Base-by-base conservation (phyloP, 306 rosid species). In the Ziziphus jujuba region DNA sequence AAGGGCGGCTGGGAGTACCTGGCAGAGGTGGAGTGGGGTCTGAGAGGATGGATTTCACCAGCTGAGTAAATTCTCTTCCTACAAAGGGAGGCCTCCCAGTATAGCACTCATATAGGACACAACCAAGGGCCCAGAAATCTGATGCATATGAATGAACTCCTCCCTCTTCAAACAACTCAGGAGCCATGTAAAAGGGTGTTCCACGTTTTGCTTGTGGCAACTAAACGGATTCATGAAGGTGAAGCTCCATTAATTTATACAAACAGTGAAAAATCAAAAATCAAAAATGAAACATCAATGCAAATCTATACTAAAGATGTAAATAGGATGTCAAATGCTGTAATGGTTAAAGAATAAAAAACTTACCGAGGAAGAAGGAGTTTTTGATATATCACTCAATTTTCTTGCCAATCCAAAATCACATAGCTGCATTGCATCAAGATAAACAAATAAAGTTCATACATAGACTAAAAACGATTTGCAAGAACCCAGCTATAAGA, bases 181-280 rank as follows among this genome's bases (percentile, higher is more conserved):
- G 99, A 79, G 99, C 99, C 99, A 93, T 93, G 77, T 93, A 93
- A 74, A 79, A 88, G 43, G 99, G 99, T 19, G 99, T 90, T 82
- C 99, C 99, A 28, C 97, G 97, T 77, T 85, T 93, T 64, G 97
- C 89, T 79, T 84, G 96, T 3, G 99, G 92, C 78, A 85, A 81
- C 99, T 90, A 65, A 59, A 86, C 61, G 80, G 34, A 74, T 64
- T 50, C 61, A 77, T 34, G 61, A 70, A 63, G 64, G 38, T 59
- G 70, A 65, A 77, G 60, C 44, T 58, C 56, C 35, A 59, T 81
- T 57, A 84, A 51, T 48, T 59, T 24, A 74, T 53, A 67, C 48
- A 55, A 56, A 56, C 20, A 17, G 22, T 10, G n/a, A 25, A 78
- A 79, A 68, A 13, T 50, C 13, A 5, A 19, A 50, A 33, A 16